These are phyloP conservation scores for Paxillus involutus DNA, from an alignment of 768 basidiomycete genomes.

Conservation along the genomic window DNA sequence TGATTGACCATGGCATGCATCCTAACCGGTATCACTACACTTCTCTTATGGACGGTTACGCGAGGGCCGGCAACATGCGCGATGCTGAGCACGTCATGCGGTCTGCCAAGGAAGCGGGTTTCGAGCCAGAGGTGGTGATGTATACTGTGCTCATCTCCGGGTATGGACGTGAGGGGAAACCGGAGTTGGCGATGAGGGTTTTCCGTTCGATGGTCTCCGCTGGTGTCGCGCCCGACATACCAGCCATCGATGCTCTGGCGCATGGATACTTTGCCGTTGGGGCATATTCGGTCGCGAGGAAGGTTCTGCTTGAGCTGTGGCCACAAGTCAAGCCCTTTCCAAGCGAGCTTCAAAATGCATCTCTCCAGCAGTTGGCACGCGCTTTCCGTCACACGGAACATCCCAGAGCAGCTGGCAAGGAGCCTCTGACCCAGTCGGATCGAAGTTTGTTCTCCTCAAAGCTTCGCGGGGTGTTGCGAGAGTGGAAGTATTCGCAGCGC, in stretches of 20 bases:
- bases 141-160: conserved; percentile 79
- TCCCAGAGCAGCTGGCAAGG: conserved; percentile 10
- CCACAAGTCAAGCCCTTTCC: conserved; percentile 62
- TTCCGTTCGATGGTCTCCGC: conserved; percentile 64
- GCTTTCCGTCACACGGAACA: conserved; percentile 40
- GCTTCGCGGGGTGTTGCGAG: conserved; percentile 30
- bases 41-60: conserved; percentile 77
- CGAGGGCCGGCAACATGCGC: conserved; percentile 54
- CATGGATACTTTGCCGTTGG: conserved; percentile 66
- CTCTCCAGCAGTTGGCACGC: conserved; percentile 45
- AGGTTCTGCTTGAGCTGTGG: conserved; percentile 64
- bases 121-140: conserved; percentile 62
- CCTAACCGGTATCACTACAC: conserved; percentile 73
- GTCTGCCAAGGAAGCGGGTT: conserved; percentile 46
- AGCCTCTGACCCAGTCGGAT: conserved; percentile 29
- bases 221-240: conserved; percentile 68
- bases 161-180: conserved; percentile 59
- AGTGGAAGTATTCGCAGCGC: conserved; percentile 21
- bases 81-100: conserved; percentile 57
- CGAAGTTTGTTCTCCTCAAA: conserved; percentile 39
- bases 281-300: conserved; percentile 48
- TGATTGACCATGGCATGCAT: conserved; percentile 68
- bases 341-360: conserved; percentile 39
- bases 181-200: conserved; percentile 48
- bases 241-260: conserved; percentile 68